Conservation (phyloP, 1,284 basidiomycete genomes). For the Ustilago bromivora region DNA sequence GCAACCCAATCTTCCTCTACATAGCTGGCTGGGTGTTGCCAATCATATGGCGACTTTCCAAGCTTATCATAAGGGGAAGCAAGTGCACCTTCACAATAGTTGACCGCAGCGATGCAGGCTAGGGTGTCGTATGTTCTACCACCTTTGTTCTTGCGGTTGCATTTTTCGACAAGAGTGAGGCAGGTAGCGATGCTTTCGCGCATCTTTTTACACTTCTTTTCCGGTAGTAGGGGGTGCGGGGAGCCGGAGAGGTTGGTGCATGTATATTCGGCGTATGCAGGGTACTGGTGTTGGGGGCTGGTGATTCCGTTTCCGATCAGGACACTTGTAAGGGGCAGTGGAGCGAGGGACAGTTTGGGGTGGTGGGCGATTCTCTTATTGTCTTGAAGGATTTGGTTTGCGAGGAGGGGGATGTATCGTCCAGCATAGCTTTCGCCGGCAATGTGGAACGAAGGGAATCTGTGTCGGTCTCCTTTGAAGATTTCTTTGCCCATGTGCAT, state of each 20-base stretch:
- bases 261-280: conserved; percentile 64
- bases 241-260: conserved; percentile 61
- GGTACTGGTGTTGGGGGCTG: conserved; percentile 62
- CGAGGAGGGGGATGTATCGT: conserved; percentile 63
- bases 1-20: conserved; percentile 64
- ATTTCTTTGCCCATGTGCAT: conserved; percentile 56
- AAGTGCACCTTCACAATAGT: conserved; percentile 63
- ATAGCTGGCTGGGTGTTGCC: conserved; percentile 60
- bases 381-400: conserved; percentile 62
- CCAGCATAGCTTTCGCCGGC: conserved; percentile 68
- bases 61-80: conserved; percentile 57
- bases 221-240: conserved; percentile 46
- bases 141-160: conserved; percentile 49
- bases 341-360: conserved; percentile 58
- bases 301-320: conserved; percentile 69
- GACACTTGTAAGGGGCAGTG: conserved; percentile 59
- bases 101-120: conserved; percentile 54
- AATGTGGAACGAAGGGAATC: conserved; percentile 57
- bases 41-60: conserved; percentile 61
- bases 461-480: conserved; percentile 31
- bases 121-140: conserved; percentile 52
- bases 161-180: conserved; percentile 60
- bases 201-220: conserved; percentile 58
- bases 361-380: conserved; percentile 57
- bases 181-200: conserved; percentile 53